Percentiles rank a stretch among this genome's conserved stretches.
phyloP scores from a whole-genome alignment of 345 rosid genomes.

The Sonneratia alba region DNA sequence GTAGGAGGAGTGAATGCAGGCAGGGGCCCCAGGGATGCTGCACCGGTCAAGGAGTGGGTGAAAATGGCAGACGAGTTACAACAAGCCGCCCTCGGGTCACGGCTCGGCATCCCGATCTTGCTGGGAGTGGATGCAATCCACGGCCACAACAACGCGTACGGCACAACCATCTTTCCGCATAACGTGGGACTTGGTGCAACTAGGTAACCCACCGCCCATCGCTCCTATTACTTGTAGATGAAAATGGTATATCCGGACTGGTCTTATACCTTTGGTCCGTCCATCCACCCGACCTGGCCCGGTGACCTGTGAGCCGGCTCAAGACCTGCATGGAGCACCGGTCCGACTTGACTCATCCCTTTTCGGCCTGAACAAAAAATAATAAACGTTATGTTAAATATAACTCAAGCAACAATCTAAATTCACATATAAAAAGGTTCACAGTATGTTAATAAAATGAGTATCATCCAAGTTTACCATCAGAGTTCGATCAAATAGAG shows the following conservation, averaged over 20 bases:
- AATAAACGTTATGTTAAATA: no score
- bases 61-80: constrained; percentile 29
- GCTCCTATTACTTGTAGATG: constrained; percentile 17
- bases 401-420: no score
- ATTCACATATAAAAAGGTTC: no score
- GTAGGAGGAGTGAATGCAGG: background rate
- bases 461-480: no score
- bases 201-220: constrained; percentile 20
- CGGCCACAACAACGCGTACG: background rate
- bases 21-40: constrained; percentile 2
- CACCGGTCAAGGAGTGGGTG: constrained; percentile 32
- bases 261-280: no score
- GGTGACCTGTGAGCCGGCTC: no score
- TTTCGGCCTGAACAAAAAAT: no score
- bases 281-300: no score
- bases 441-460: no score
- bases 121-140: background rate
- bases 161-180: constrained; percentile 22
- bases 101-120: constrained; percentile 65
- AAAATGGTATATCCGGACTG: background rate
- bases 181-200: constrained; percentile 45
- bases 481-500: no score
- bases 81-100: constrained; percentile 35
- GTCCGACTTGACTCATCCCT: no score
- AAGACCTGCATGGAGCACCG: no score